phyloP scores from a whole-genome alignment of 129 eudicot genomes.

The Arctium minus region DNA sequence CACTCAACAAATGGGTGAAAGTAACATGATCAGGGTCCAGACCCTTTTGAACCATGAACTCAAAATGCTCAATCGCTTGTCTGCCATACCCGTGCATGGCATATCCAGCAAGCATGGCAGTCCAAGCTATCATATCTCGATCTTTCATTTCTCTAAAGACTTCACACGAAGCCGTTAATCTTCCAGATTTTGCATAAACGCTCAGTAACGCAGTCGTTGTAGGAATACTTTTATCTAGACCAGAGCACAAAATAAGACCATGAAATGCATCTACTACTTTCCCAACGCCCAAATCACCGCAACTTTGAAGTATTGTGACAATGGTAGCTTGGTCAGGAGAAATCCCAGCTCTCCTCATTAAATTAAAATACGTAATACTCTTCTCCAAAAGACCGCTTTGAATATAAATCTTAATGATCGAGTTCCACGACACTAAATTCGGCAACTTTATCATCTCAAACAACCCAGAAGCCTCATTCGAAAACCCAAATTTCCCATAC shows the following conservation, averaged over 20 bases:
- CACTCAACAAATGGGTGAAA: constrained; percentile 53
- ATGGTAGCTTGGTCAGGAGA: constrained; percentile 51
- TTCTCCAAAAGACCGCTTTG: constrained; percentile 23
- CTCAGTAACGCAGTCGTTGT: constrained; percentile 32
- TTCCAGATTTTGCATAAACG: constrained; percentile 44
- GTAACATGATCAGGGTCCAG: constrained; percentile 56
- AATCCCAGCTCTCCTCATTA: constrained; percentile 35
- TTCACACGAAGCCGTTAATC: constrained; percentile 25
- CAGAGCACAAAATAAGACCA: constrained; percentile 31
- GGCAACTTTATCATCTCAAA: constrained; percentile 30
- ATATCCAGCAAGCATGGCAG: constrained; percentile 39
- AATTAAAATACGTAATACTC: constrained; percentile 21
- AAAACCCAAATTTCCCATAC: constrained; percentile 43
- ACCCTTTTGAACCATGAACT: constrained; percentile 38
- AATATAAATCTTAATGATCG: constrained; percentile 33
- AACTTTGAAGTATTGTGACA: constrained; percentile 40
- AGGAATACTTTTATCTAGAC: constrained; percentile 26
- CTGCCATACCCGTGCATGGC: constrained; percentile 49
- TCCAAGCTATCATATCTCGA: constrained; percentile 50
- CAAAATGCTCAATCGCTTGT: constrained; percentile 42
- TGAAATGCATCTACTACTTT: constrained; percentile 37
- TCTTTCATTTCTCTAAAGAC: constrained; percentile 32
- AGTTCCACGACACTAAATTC: constrained; percentile 56
- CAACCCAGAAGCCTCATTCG: constrained; percentile 16
- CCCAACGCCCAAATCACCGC: constrained; percentile 35